A percentile compares a stretch with the other conserved stretches of the same genome.
These are phyloP conservation scores for Phenoliferia sp. DNA, from an alignment of 1,284 basidiomycete species.

Conservation along the genomic window DNA sequence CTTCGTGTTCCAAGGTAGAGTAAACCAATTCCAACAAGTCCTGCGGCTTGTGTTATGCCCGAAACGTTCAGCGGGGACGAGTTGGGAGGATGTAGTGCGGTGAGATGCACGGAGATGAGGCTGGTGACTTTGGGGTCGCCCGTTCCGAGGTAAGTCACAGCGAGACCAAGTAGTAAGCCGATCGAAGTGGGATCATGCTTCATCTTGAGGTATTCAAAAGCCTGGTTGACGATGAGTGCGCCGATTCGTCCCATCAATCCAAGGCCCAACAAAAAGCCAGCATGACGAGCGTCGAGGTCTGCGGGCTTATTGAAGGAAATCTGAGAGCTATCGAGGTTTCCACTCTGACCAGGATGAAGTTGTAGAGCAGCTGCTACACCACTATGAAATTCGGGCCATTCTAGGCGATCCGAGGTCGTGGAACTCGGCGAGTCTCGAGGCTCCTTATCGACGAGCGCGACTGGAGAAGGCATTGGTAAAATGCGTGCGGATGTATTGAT, in stretches of 20 bases:
- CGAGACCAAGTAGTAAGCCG: conserved; percentile 83
- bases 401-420: conserved; percentile 64
- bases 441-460: conserved; percentile 31
- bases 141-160: conserved; percentile 84
- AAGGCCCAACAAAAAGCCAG: conserved; percentile 88
- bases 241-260: conserved; percentile 87
- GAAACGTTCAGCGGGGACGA: conserved; percentile 84
- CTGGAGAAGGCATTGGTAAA: conserved; percentile 29
- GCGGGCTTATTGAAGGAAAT: conserved; percentile 87
- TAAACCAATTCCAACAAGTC: conserved; percentile 81
- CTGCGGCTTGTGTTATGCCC: conserved; percentile 83
- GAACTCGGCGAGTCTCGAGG: conserved; percentile 17
- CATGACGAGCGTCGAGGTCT: conserved; percentile 82
- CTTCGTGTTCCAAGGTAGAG: conserved; percentile 84
- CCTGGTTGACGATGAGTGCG: conserved; percentile 75
- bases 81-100: conserved; percentile 81
- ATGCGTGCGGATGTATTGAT: conserved; percentile 36
- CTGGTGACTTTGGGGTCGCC: conserved; percentile 83
- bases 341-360: conserved; percentile 61
- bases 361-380: conserved; percentile 83
- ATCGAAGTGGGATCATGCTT: conserved; percentile 94
- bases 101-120: conserved; percentile 84
- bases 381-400: conserved; percentile 97
- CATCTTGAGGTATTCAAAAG: conserved; percentile 83
- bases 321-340: conserved; percentile 68